Evolutionary conservation across 163 green algal genomes (phyloP).

Genomic region (Scenedesmus sp.): DNA sequence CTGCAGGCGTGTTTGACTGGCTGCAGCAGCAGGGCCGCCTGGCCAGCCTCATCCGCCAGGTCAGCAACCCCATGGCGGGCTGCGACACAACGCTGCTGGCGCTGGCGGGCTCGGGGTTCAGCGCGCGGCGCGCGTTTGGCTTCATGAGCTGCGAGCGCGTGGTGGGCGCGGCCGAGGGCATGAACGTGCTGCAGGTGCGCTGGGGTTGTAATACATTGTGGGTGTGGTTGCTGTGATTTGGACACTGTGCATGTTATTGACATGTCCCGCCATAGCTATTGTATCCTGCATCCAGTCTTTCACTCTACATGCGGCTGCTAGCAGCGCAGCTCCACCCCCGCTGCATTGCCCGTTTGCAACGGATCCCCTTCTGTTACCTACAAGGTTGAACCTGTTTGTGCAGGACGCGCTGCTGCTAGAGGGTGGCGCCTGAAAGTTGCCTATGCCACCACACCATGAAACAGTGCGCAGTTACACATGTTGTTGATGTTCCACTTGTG

Average conservation of each 20-base stretch:
- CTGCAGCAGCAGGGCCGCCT: conserved; percentile 69
- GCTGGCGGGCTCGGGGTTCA: conserved; percentile 87
- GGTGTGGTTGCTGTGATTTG: no score
- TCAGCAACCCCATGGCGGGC: conserved; percentile 97
- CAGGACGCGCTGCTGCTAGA: background rate
- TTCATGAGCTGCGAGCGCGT: conserved; percentile 96
- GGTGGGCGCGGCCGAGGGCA: conserved; percentile 94
- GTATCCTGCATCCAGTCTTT: no score
- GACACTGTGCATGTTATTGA: no score
- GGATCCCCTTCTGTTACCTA: no score
- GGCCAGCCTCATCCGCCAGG: conserved; percentile 93
- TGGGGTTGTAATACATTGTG: no score
- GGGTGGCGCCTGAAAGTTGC: background rate
- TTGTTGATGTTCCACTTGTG: background rate
- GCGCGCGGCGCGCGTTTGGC: conserved; percentile 82
- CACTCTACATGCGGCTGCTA: no score
- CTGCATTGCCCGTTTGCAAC: no score
- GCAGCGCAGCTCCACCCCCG: no score
- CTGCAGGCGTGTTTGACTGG: conserved; percentile 87
- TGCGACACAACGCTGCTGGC: conserved; percentile 96
- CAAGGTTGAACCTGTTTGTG: background rate
- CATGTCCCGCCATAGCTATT: no score
- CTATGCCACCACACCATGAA: background rate
- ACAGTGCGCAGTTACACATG: no score
- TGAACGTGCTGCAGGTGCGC: conserved; percentile 90